These are phyloP conservation scores for Trichoderma sp. DNA, from an alignment of 2,329 filamentous ascomycete species.

Conservation along the genomic window DNA sequence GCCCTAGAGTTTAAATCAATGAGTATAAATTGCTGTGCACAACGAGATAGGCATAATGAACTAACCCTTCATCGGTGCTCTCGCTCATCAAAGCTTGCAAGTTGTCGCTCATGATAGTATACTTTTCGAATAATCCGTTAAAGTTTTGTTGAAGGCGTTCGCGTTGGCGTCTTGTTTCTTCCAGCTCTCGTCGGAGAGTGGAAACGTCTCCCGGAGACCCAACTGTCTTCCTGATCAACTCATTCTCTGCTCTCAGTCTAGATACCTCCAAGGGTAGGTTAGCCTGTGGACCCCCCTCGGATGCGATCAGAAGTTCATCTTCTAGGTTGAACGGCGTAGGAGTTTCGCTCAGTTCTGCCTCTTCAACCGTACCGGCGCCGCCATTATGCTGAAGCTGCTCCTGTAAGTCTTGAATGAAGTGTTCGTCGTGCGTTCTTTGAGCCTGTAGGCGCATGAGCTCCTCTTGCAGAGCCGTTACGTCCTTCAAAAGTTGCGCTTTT, in stretches of 20 bases:
- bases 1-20: slow-evolving; percentile 45
- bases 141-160: slow-evolving; percentile 58
- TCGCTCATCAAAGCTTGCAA: slow-evolving; percentile 58
- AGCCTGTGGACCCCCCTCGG: slow-evolving; percentile 43
- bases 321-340: slow-evolving; percentile 53
- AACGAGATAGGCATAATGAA: slow-evolving; percentile 31
- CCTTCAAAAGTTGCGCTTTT: slow-evolving; percentile 52
- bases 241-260: slow-evolving; percentile 65
- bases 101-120: slow-evolving; percentile 61
- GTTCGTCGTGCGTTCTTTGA: slow-evolving; percentile 55
- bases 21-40: slow-evolving; percentile 34
- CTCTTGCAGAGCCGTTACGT: slow-evolving; percentile 50
- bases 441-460: slow-evolving; percentile 54
- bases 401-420: slow-evolving; percentile 61
- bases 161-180: slow-evolving; percentile 55
- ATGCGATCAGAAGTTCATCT: slow-evolving; percentile 61
- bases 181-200: slow-evolving; percentile 59
- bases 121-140: slow-evolving; percentile 62
- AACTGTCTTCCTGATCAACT: slow-evolving; percentile 59
- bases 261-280: slow-evolving; percentile 58
- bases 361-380: slow-evolving; percentile 31
- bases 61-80: slow-evolving; percentile 60
- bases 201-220: slow-evolving; percentile 59
- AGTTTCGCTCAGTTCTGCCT: slow-evolving; percentile 30
- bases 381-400: slow-evolving; percentile 57